These are phyloP conservation scores for Bocquillonia castaneifolia DNA, from an alignment of 441 rosid species.

Conservation along the genomic window DNA sequence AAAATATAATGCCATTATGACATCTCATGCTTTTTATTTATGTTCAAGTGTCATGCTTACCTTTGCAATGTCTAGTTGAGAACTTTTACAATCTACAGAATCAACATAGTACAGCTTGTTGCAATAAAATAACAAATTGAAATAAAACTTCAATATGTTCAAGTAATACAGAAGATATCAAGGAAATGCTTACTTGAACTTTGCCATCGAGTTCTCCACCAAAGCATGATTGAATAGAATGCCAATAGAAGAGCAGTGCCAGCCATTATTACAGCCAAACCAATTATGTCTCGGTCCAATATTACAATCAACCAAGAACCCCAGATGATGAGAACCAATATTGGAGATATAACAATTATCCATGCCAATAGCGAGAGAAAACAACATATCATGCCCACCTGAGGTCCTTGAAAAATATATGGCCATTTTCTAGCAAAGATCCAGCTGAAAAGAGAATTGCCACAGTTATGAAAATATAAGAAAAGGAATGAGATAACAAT, in stretches of 20 bases:
- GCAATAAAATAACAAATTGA: background rate
- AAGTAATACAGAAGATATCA: conserved; percentile 9
- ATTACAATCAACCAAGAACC: conserved; percentile 82
- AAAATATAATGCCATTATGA: background rate
- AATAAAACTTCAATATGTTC: conserved; percentile 15
- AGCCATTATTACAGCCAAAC: conserved; percentile 95
- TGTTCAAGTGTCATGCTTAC: background rate
- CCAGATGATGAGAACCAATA: conserved; percentile 79
- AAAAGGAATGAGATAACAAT: background rate
- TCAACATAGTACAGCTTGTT: background rate
- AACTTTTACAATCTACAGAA: background rate
- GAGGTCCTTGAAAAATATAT: conserved; percentile 78
- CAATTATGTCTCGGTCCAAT: conserved; percentile 83
- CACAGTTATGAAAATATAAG: conserved; percentile 5
- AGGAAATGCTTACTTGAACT: conserved; percentile 73
- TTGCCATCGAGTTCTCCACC: conserved; percentile 99
- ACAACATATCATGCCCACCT: conserved; percentile 69
- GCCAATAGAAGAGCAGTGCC: conserved; percentile 96
- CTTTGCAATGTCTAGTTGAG: background rate
- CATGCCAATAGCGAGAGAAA: conserved; percentile 74
- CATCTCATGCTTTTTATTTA: background rate
- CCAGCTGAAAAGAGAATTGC: conserved; percentile 64
- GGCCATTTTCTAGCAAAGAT: conserved; percentile 99
- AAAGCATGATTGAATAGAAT: conserved; percentile 97
- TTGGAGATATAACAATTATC: conserved; percentile 81